Evolutionary conservation across 2,329 filamentous ascomycete genomes (phyloP).

Genomic region (Neopestalotiopsis rosae): DNA sequence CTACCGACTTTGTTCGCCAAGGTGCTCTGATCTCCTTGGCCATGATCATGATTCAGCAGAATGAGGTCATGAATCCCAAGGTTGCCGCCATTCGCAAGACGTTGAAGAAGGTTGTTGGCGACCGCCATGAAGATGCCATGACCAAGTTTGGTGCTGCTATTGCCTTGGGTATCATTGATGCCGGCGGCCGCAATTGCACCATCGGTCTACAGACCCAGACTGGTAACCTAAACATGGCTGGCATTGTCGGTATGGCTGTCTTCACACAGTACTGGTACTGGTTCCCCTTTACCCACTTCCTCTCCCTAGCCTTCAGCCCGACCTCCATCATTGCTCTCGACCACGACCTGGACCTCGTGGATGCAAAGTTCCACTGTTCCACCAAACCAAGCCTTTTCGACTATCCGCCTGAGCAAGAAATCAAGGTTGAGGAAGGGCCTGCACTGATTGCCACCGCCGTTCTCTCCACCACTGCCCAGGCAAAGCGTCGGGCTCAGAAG

Average conservation of each 20-base stretch:
- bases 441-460: slow-evolving; percentile 95
- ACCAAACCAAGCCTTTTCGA: slow-evolving; percentile 95
- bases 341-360: slow-evolving; percentile 89
- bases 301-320: slow-evolving; percentile 94
- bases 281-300: slow-evolving; percentile 98
- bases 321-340: slow-evolving; percentile 96
- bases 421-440: slow-evolving; percentile 91
- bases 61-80: slow-evolving; percentile 98
- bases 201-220: slow-evolving; percentile 98
- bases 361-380: slow-evolving; percentile 95
- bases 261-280: slow-evolving; percentile 99
- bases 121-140: slow-evolving; percentile 98
- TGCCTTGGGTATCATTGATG: slow-evolving; percentile 95
- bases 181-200: slow-evolving; percentile 96
- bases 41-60: slow-evolving; percentile 99
- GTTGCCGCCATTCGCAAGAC: slow-evolving; percentile 90
- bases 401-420: slow-evolving; percentile 95
- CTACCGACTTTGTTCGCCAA: slow-evolving; percentile 96
- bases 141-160: slow-evolving; percentile 97
- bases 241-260: slow-evolving; percentile 95
- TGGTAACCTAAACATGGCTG: slow-evolving; percentile 97
- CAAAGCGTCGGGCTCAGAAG: slow-evolving; percentile 91
- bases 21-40: slow-evolving; percentile 91
- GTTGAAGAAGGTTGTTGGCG: slow-evolving; percentile 89
- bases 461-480: slow-evolving; percentile 94